Conservation (phyloP, 805 yeast species). For the Kurtzmaniella fragi region DNA sequence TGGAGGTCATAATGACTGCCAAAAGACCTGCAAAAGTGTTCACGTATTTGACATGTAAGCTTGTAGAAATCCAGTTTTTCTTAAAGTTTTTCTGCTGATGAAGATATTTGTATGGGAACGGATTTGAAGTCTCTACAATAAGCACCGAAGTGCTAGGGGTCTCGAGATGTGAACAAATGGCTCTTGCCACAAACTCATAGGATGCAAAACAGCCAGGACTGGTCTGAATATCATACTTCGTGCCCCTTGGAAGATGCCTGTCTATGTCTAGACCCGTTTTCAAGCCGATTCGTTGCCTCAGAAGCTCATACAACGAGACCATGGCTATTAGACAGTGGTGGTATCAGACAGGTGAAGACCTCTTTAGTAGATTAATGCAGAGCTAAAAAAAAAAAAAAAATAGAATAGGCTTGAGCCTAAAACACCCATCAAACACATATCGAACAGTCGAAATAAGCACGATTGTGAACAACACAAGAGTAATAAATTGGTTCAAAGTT, state of each 20-base stretch:
- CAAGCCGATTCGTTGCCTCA: constrained; percentile 13
- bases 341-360: no score
- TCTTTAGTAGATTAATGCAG: no score
- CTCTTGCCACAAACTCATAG: constrained; percentile 15
- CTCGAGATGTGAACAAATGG: constrained; percentile 24
- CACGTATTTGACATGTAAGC: constrained; percentile 9
- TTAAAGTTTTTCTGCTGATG: constrained; percentile 15
- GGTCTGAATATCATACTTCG: constrained; percentile 32
- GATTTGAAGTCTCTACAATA: constrained; percentile 25
- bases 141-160: constrained; percentile 14
- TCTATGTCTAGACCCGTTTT: constrained; percentile 13
- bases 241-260: constrained; percentile 15
- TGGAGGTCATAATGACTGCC: constrained; percentile 12
- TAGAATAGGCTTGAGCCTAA: no score
- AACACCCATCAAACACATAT: no score
- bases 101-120: constrained; percentile 25
- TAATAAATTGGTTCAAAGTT: no score
- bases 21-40: constrained; percentile 25
- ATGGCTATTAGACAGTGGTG: constrained; percentile 7
- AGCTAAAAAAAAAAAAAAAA: no score
- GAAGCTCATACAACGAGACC: constrained; percentile 29
- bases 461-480: no score
- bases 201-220: constrained; percentile 26
- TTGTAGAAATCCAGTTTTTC: constrained; percentile 13
- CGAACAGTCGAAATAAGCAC: no score